Base-by-base conservation (phyloP, 108 stramenopile species). In the Cyclotella cryptica region DNA sequence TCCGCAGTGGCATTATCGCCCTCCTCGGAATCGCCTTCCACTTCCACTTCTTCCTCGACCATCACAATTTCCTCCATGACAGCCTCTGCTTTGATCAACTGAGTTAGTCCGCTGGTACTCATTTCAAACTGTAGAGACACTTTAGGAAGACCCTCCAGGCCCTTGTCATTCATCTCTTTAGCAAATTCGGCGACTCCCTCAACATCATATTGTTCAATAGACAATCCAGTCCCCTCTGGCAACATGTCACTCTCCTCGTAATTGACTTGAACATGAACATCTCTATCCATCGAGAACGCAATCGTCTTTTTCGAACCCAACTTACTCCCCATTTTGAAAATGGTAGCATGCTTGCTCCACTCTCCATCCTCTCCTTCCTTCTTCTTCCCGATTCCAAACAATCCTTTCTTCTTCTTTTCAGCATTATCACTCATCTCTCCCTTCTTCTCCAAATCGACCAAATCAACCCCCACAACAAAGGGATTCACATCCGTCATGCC, bases 301-400 rank as follows among this genome's bases (percentile, higher is more conserved):
- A 99, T 96, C 19, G 96, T 97, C 86, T 98, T 98, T 72, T 97
- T 97, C 9, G 89, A 86, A 18, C 95, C 96, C 44, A 98, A 69
- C 60, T 89, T 89, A 11, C 92, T 88, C 66, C 81, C 73, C 4
- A 80, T 66, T 72, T 96, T 96, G 87, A 98, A 98, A 46, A 98
- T 88, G 57, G 93, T 91, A 43, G 97, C 94, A 72, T 90, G 84
- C 87, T 98, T 96, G 21, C 53, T 75, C 97, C 97, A 97, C n/a
- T 66, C 74, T 26, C 85, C 80, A 14, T 73, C 84, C 19, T 30
- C 66, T 10, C 85, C 78, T 21, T 81, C 87, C 54, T 90, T 83
- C 60, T 74, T 74, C 74, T 86, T 82, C 24, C 70, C 74, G 17
- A 74, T 76, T n/a, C 91, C 89, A 64, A 90, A 88, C 55, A 90